Evolutionary conservation across 2,329 filamentous ascomycete species (phyloP).

Genomic region (Thermothelomyces thermophilus): DNA sequence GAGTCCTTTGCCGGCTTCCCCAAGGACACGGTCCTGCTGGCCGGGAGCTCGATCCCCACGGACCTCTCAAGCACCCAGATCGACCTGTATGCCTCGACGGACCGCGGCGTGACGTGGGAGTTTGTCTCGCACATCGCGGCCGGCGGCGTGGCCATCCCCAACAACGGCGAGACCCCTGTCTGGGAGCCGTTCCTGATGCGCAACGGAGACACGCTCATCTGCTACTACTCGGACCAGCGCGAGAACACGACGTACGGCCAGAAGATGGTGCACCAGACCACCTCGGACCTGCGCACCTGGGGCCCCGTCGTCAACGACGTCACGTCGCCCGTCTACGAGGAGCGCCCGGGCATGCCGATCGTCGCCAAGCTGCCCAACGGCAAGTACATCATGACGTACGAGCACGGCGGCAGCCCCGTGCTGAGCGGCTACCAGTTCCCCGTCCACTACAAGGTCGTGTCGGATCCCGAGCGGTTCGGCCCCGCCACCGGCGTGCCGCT

Average conservation of each 20-base stretch:
- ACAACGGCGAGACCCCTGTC: constrained; percentile 60
- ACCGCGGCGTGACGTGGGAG: constrained; percentile 56
- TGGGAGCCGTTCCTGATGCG: constrained; percentile 66
- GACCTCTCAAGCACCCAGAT: constrained; percentile 52
- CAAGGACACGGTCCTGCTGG: constrained; percentile 59
- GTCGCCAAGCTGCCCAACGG: constrained; percentile 14
- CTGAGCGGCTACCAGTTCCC: constrained; percentile 30
- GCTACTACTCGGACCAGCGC: constrained; percentile 68
- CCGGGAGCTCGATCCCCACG: constrained; percentile 49
- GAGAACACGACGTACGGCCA: constrained; percentile 55
- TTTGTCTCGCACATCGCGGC: constrained; percentile 60
- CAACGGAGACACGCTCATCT: constrained; percentile 52
- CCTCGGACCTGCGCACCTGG: constrained; percentile 56
- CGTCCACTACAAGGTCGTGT: constrained; percentile 34
- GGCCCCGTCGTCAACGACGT: constrained; percentile 55
- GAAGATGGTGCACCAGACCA: constrained; percentile 60
- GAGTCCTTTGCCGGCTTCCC: constrained; percentile 49
- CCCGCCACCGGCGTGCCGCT: constrained; percentile 29
- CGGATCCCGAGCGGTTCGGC: constrained; percentile 2
- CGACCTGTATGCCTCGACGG: constrained; percentile 59
- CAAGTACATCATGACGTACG: constrained; percentile 29
- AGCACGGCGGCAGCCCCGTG: constrained; percentile 23
- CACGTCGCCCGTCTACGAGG: constrained; percentile 53
- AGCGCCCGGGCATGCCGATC: constrained; percentile 60
- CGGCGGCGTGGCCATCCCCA: constrained; percentile 55